These are phyloP conservation scores for Musa troglodytarum DNA, from an alignment of 176 grass and related monocot genomes.

Conservation along the genomic window DNA sequence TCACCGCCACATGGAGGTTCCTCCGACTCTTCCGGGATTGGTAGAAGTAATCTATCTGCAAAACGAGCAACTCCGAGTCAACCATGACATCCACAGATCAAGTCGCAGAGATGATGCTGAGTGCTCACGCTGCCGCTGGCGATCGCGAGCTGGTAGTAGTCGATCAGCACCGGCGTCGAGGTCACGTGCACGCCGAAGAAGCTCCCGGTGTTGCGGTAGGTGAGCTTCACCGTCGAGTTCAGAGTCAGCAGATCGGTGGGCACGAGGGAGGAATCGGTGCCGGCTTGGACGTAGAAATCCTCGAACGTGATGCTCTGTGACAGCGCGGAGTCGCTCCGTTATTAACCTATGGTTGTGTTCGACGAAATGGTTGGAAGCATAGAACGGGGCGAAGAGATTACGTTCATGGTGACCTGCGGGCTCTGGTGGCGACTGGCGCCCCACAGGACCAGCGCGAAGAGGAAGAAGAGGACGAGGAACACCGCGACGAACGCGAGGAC, in stretches of 20 bases:
- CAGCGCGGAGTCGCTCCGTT: no score
- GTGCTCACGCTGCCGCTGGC: slow-evolving; percentile 51
- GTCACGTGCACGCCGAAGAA: slow-evolving; percentile 91
- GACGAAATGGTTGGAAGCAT: not conserved
- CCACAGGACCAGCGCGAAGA: slow-evolving; percentile 92
- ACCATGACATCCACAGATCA: not conserved
- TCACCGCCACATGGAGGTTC: slow-evolving; percentile 35
- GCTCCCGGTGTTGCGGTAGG: slow-evolving; percentile 69
- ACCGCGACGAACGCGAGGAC: slow-evolving; percentile 39
- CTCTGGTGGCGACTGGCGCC: slow-evolving; percentile 65
- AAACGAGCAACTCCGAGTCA: not conserved
- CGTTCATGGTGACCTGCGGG: slow-evolving; percentile 52
- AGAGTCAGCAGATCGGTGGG: slow-evolving; percentile 73
- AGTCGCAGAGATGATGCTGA: not conserved
- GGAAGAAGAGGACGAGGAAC: slow-evolving; percentile 74
- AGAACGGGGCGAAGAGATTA: not conserved
- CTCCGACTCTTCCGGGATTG: slow-evolving; percentile 80
- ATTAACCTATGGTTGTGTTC: not conserved
- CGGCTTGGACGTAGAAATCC: slow-evolving; percentile 75
- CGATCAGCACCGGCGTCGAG: slow-evolving; percentile 52
- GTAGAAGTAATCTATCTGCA: slow-evolving; percentile 76
- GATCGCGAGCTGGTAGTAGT: slow-evolving; percentile 57
- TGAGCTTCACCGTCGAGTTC: slow-evolving; percentile 60
- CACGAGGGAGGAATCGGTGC: slow-evolving; percentile 80
- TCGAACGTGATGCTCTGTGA: slow-evolving; percentile 78